Base-by-base conservation (phyloP, 179 eudicot genomes). In the Nepenthes alata region DNA sequence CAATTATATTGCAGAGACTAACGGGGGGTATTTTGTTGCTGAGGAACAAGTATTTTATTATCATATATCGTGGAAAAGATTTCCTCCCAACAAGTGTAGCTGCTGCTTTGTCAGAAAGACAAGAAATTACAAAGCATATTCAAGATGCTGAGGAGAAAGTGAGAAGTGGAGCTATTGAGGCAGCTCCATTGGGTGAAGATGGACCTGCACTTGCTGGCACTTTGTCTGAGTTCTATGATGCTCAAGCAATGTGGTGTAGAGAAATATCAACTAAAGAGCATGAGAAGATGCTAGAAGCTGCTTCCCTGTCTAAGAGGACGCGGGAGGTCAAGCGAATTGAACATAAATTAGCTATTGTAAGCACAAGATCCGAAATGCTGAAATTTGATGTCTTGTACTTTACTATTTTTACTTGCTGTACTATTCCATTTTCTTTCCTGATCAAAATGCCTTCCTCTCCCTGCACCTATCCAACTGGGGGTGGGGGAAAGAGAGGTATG, bases 1-100 rank as follows among this genome's bases (percentile, higher is more conserved):
- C 2, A 55, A 3, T 8, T 36, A 8, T 64, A 56, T 51, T 69
- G 73, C 87, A 93, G 98, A 76, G 61, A 57, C 76, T 93, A 68
- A 93, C 98, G 59, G 98, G 98, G 74, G 98, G 98, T 59, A 80
- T 85, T 57, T 71, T 93, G 68, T 80, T 93, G 66, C 81, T 89
- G 41, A 77, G 98, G 77, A 93, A 93, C 86, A 93, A 93, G 77
- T 93, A 67, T 71, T 93, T 74, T 71, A 89, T 93, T 45, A 82
- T 86, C 53, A 81, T 93, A 63, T 93, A 89, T 69, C 96, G 98
- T 7, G 98, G 98, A 47, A 93, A 93, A 63, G 98, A 93, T 74
- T 93, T 93, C 61, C 78, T 93, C 53, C 95, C 98, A 37, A 68
- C 83, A 38, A 86, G 67, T 69, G 98, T 93, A 49, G 96, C 95